Evolutionary conservation across 2,329 filamentous ascomycete genomes (phyloP), one percentile per base, ranked within the genome.

Genomic region (Ophiostoma sp.): DNA sequence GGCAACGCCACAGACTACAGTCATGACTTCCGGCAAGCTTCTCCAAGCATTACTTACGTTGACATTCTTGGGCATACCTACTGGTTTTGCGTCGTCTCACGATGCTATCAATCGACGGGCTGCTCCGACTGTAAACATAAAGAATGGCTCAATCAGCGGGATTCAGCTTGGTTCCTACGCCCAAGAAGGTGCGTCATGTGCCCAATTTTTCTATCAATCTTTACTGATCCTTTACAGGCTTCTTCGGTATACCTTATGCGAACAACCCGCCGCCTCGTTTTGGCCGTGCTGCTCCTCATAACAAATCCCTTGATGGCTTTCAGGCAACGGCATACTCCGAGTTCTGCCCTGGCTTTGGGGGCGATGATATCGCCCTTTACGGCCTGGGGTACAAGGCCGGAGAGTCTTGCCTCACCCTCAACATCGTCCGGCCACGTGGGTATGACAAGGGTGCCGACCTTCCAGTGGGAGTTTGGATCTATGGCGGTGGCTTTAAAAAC

Each of bases 341-440:
- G 19, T 55, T 55, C 52, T 55, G 52, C 52, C 52, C 52, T 55
- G 52, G 52, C 52, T 55, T 55, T 25, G 45, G 19, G n/a, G 52
- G 52, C n/a, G 52, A 55, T 25, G 52, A 55, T 25, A n/a, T 55
- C 52, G 52, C 52, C n/a, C 52, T 55, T 28, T 55, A 55, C 52
- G n/a, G 52, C 52, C 52, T 22, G 52, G 52, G 52, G 22, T 55
- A 55, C 52, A 55, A 55, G 52, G 52, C 52, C 52, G 52, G 52
- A 28, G 52, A 55, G 52, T 55, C 52, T 55, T 55, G 52, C 52
- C 52, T 55, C n/a, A 55, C 52, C 52, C 52, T 55, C 52, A 55
- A 55, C 22, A 28, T 55, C n/a, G 52, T 55, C 52, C 52, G 52
- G 52, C 52, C 52, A 22, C 5, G n/a, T 25, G 52, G 52, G n/a